Evolutionary conservation across 768 basidiomycete species (phyloP).

Genomic region (Mycena polygramma): DNA sequence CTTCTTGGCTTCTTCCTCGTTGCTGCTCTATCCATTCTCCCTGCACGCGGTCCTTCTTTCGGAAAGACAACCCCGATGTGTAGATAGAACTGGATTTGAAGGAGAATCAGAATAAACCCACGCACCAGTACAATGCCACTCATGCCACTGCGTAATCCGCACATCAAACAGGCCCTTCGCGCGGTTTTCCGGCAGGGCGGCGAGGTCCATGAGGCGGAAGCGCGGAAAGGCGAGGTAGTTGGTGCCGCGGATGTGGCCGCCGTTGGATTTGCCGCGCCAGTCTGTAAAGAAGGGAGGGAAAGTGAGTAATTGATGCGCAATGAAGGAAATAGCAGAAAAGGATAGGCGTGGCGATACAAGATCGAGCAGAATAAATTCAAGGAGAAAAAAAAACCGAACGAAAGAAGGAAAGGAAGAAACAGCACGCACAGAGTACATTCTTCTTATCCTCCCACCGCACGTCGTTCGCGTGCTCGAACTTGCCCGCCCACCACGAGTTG

Average conservation of each 20-base stretch:
- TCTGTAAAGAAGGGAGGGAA: too few species aligned
- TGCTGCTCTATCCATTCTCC: too few species aligned
- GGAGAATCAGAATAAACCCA: too few species aligned
- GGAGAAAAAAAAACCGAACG: too few species aligned
- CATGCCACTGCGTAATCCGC: constrained; percentile 31
- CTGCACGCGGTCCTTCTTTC: too few species aligned
- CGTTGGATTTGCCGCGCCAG: constrained; percentile 39
- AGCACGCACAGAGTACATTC: constrained; percentile 24
- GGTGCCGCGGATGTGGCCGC: constrained; percentile 32
- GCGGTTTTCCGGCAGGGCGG: constrained; percentile 13
- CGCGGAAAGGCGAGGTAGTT: constrained; percentile 35
- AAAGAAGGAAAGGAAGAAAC: neutral
- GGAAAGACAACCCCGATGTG: too few species aligned
- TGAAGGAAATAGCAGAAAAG: too few species aligned
- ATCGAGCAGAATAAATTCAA: too few species aligned
- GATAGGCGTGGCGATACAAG: too few species aligned
- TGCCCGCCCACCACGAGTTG: constrained; percentile 37
- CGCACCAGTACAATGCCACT: constrained; percentile 33
- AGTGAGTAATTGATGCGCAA: too few species aligned
- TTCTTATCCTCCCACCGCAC: constrained; percentile 30
- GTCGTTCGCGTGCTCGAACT: constrained; percentile 31
- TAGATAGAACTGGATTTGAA: too few species aligned
- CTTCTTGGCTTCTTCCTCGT: too few species aligned
- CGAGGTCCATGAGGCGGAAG: constrained; percentile 34
- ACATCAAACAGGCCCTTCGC: constrained; percentile 29